A percentile compares a stretch with the other conserved stretches of the same genome.
phyloP scores from a whole-genome alignment of 192 early-diverging fungal species.

The Coemansia sp. region DNA sequence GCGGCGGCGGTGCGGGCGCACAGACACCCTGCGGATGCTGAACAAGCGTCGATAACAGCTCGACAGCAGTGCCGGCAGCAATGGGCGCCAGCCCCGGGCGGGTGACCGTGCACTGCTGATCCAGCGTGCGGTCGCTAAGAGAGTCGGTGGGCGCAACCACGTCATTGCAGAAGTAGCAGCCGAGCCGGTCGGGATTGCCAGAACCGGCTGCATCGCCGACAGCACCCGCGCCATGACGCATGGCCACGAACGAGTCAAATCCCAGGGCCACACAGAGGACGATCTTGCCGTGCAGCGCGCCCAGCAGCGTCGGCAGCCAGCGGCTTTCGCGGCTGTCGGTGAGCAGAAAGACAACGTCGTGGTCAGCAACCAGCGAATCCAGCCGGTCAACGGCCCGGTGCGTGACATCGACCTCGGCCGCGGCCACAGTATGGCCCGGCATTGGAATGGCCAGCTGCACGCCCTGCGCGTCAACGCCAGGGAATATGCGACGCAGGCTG shows the following conservation, averaged over 20 bases:
- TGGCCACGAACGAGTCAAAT: slow-evolving; percentile 93
- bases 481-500: slow-evolving; percentile 67
- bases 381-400: slow-evolving; percentile 49
- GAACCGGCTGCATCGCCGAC: neutral
- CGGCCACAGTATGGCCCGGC: slow-evolving; percentile 80
- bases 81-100: slow-evolving; percentile 90
- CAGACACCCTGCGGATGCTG: slow-evolving; percentile 58
- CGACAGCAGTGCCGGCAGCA: slow-evolving; percentile 80
- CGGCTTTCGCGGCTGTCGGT: slow-evolving; percentile 94
- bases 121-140: slow-evolving; percentile 84
- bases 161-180: slow-evolving; percentile 99
- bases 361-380: slow-evolving; percentile 58
- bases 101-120: slow-evolving; percentile 98
- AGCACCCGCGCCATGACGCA: slow-evolving; percentile 75
- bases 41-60: slow-evolving; percentile 80
- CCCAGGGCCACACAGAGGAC: slow-evolving; percentile 93
- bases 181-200: slow-evolving; percentile 48
- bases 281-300: slow-evolving; percentile 61
- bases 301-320: slow-evolving; percentile 91
- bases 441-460: slow-evolving; percentile 80
- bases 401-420: slow-evolving; percentile 15
- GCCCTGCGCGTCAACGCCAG: slow-evolving; percentile 69
- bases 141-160: slow-evolving; percentile 96
- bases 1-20: slow-evolving; percentile 27
- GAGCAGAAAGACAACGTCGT: slow-evolving; percentile 86